Base-by-base conservation (phyloP, 1,284 basidiomycete species). In the Phylloporus sp. region DNA sequence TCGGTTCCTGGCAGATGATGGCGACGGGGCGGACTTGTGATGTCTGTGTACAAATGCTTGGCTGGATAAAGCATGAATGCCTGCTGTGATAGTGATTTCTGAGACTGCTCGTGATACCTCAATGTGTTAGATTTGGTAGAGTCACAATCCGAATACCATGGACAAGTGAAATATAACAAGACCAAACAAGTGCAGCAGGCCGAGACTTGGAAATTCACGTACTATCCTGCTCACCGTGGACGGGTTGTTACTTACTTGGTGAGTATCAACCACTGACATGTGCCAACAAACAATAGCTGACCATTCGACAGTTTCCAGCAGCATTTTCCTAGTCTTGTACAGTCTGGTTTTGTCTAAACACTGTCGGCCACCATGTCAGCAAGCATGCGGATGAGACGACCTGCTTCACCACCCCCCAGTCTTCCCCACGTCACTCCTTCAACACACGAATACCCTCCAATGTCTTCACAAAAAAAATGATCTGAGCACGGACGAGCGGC, bases 401-500 rank as follows among this genome's bases (percentile, higher is more conserved):
- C 86, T 57, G 79, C 89, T 29, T 89, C 90, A 61, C 90, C 90
- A 20, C 86, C 86, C 11, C 82, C 82, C 61, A 82, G 81, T 56
- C 68, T 76, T 68, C 64, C 76, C 34, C 77, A 82, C 64, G 68
- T 77, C 49, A 69, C 77, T 64, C 78, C 79, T 55, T 72, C 76
- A 66, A 72, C 81, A 58, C 84, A 84, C 69, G 79, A 86, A 70
- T 90, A 89, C 78, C 89, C 89, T 46, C 77, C 72, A 53, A 49
- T 57, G 2, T 68, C 87, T 71, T 77, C 83, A 26, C 78, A 8
- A 83, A 66, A 82, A 86, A 63, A 86, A 86, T 68, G 84, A 86
- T 74, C 75, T 91, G 22, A 89, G 91, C 73, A 91, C 91, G 32
- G 91, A 93, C 76, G 84, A 85, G 70, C 83, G 89, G 60, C 81